phyloP scores from a whole-genome alignment of 2,329 filamentous ascomycete genomes.

The Juglanconis oblonga region DNA sequence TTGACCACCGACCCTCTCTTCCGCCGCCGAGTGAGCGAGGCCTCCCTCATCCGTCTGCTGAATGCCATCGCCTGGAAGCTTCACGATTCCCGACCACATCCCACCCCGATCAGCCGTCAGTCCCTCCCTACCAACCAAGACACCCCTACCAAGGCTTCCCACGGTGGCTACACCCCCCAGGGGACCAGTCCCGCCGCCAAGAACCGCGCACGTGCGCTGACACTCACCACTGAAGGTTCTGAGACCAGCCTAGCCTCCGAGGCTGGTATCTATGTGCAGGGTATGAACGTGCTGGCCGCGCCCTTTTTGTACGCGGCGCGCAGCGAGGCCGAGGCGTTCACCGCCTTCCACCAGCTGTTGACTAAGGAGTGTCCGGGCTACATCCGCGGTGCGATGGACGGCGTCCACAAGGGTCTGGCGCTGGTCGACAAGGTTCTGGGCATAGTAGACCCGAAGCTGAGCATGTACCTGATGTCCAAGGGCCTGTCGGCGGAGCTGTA shows the following conservation, averaged over 20 bases:
- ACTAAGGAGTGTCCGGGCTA: conserved; percentile 89
- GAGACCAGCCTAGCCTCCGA: conserved; percentile 57
- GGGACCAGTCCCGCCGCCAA: conserved; percentile 44
- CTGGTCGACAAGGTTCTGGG: conserved; percentile 90
- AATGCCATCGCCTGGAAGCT: conserved; percentile 95
- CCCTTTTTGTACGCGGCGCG: conserved; percentile 93
- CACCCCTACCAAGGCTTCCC: conserved; percentile 31
- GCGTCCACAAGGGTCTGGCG: conserved; percentile 86
- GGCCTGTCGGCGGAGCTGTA: conserved; percentile 92
- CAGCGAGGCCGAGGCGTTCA: conserved; percentile 92
- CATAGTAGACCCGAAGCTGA: conserved; percentile 87
- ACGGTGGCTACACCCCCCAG: conserved; percentile 29
- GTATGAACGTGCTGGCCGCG: conserved; percentile 97
- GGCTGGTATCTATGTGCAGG: conserved; percentile 89
- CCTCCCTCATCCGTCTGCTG: conserved; percentile 86
- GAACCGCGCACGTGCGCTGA: conserved; percentile 53
- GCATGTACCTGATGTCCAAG: conserved; percentile 78
- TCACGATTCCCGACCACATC: conserved; percentile 63
- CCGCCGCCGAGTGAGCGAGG: conserved; percentile 90
- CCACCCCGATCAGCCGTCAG: conserved; percentile 38
- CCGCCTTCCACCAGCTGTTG: conserved; percentile 83
- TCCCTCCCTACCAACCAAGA: conserved; percentile 27
- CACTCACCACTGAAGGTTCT: conserved; percentile 62
- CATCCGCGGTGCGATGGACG: conserved; percentile 93
- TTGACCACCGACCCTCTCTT: conserved; percentile 97